Percentiles rank a stretch among this genome's conserved stretches.
These are phyloP conservation scores for Cicer pinnatifidum DNA, from an alignment of 306 rosid species.

Conservation along the genomic window DNA sequence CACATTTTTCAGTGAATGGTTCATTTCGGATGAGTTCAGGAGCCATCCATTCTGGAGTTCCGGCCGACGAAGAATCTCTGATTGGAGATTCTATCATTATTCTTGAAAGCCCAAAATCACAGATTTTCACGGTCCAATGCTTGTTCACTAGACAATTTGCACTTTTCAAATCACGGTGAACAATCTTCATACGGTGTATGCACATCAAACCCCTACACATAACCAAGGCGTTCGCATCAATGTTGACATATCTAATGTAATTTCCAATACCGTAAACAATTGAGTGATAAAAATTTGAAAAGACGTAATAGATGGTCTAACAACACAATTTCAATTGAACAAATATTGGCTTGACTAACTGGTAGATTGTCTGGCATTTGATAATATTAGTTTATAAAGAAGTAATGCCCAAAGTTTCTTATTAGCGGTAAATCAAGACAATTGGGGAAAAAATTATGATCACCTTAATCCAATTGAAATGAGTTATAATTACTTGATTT, in stretches of 20 bases:
- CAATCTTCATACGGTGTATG: conserved; percentile 94
- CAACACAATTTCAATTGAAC: conserved; percentile 2
- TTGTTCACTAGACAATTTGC: conserved; percentile 97
- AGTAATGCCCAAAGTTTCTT: conserved; percentile 1
- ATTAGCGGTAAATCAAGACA: background rate
- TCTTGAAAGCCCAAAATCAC: conserved; percentile 98
- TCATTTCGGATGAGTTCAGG: conserved; percentile 96
- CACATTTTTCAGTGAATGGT: conserved; percentile 94
- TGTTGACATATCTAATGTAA: conserved; percentile 35
- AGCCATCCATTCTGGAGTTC: conserved; percentile 99
- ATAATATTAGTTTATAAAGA: background rate
- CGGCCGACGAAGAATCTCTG: conserved; percentile 79
- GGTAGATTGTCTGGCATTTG: background rate
- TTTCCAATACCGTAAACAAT: conserved; percentile 28
- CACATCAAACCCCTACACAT: conserved; percentile 92
- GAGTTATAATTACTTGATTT: background rate
- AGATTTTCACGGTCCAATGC: conserved; percentile 91
- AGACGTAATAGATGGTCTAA: background rate
- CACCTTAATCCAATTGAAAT: conserved; percentile 12
- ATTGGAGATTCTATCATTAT: conserved; percentile 65
- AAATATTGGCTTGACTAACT: conserved; percentile 24
- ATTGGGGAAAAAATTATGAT: background rate
- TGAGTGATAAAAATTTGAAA: conserved; percentile 7
- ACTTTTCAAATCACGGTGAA: conserved; percentile 92
- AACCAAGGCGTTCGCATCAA: conserved; percentile 46